Conservation (phyloP, 75 land plant species). For the Sequoia sempervirens region DNA sequence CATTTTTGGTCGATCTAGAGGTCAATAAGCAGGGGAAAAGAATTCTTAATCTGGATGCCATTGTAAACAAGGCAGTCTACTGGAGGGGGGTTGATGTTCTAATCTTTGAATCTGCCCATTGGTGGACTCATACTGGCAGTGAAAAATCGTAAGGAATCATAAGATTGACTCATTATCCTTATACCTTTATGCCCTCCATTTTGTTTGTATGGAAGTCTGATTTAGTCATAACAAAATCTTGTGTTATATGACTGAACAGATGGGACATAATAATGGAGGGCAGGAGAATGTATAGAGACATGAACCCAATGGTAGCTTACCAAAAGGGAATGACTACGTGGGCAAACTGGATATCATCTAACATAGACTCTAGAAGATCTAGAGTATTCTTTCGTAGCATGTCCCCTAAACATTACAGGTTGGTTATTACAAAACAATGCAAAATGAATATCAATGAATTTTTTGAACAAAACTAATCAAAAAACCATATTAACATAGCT, state of each 20-base stretch:
- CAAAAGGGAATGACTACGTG: conserved; percentile 54
- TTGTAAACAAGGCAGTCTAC: conserved; percentile 48
- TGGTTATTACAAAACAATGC: neutral
- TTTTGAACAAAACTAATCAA: too few relatives aligned
- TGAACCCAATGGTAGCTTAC: conserved; percentile 58
- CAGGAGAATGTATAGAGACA: conserved; percentile 9
- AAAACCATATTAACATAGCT: too few relatives aligned
- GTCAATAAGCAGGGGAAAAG: conserved; percentile 29
- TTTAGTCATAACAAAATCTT: neutral
- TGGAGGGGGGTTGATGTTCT: conserved; percentile 63
- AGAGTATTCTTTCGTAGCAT: conserved; percentile 51
- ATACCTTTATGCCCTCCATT: neutral
- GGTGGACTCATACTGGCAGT: conserved; percentile 67
- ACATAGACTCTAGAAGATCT: conserved; percentile 28
- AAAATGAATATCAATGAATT: neutral
- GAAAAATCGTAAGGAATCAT: conserved; percentile 23
- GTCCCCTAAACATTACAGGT: conserved; percentile 70
- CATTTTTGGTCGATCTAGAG: conserved; percentile 66
- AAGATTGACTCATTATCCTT: neutral
- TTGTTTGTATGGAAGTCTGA: neutral
- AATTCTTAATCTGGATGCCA: conserved; percentile 40
- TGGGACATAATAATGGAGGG: conserved; percentile 57
- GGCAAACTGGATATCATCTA: conserved; percentile 61
- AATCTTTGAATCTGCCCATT: conserved; percentile 77
- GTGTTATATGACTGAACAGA: conserved; percentile 15